Conservation (phyloP, 2,329 filamentous ascomycete genomes). For the Penicillium aurantiogriseum region DNA sequence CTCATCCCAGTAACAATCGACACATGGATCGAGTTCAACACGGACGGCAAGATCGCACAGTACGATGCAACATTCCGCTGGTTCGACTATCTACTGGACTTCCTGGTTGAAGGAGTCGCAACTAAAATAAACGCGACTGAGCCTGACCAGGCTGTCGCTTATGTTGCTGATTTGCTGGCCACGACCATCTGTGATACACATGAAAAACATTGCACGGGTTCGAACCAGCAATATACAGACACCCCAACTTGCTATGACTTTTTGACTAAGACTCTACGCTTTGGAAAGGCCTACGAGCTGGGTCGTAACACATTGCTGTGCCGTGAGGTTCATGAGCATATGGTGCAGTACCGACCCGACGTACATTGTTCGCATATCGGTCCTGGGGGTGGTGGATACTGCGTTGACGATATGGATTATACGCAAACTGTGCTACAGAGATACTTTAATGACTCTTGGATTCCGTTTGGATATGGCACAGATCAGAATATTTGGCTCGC, state of each 20-base stretch:
- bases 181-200: conserved; percentile 23
- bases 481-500: conserved; percentile 20
- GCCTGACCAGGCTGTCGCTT: conserved; percentile 11
- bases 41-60: conserved; percentile 23
- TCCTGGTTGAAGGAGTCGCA: conserved; percentile 13
- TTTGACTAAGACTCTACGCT: conserved; percentile 21
- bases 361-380: conserved; percentile 32
- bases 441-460: conserved; percentile 28
- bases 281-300: conserved; percentile 27
- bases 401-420: conserved; percentile 30
- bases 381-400: conserved; percentile 27
- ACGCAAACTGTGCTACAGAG: conserved; percentile 22
- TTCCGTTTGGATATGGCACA: conserved; percentile 22
- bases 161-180: conserved; percentile 20
- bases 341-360: conserved; percentile 27
- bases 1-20: conserved; percentile 28
- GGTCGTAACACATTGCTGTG: conserved; percentile 29
- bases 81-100: conserved; percentile 26
- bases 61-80: conserved; percentile 29
- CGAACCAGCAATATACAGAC: conserved; percentile 23
- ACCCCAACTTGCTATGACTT: conserved; percentile 19
- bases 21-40: conserved; percentile 27
- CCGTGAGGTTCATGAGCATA: conserved; percentile 31
- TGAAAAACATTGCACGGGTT: conserved; percentile 19
- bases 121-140: conserved; percentile 20